Base-by-base conservation (phyloP, 78 protist species). In the Chrysochromulina tobinii region DNA sequence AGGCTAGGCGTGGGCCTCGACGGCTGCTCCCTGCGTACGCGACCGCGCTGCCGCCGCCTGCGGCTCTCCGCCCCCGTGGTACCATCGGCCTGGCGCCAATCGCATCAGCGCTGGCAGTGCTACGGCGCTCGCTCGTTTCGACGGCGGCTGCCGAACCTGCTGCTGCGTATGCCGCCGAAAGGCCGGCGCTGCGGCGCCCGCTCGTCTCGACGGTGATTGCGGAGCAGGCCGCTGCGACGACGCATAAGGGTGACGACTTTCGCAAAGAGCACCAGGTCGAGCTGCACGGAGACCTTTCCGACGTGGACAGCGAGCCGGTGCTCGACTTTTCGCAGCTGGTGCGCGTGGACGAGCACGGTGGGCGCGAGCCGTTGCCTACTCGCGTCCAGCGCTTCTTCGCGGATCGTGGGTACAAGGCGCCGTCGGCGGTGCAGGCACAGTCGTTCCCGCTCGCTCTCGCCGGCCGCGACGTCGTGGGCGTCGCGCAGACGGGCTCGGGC, bases 401-500 rank as follows among this genome's bases (percentile, higher is more conserved):
- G 51, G 7, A 23, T 2, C 5, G 15, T 2, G 11, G 11, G 83
- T 75, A 11, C 17, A 25, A 38, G 1, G 54, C 58, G 23, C 83
- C 57, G 51, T 12, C 57, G 3, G 58, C 83, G 57, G 50, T 75
- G 25, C 83, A 75, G 83, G 83, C 83, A 2, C 58, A 38, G 58
- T 38, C 83, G 54, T 18, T 38, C 25, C 83, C 83, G n/a, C 20
- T 75, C 12, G 3, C 83, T 54, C 8, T 75, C 20, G 57, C 59
- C 4, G 83, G 83, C 38, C 83, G 83, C 21, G 98, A 98, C 93
- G 61, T 97, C 68, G 79, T 98, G 53, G 98, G 96, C 59, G 66
- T 97, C 20, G 98, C 99, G 7, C 94, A 91, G 88, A 99, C 99
- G 4, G 99, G 99, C 77, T 95, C 98, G 3, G 99, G 99, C 50